Conservation (phyloP, 169 alveolate genomes). For the Besnoitia besnoiti region DNA sequence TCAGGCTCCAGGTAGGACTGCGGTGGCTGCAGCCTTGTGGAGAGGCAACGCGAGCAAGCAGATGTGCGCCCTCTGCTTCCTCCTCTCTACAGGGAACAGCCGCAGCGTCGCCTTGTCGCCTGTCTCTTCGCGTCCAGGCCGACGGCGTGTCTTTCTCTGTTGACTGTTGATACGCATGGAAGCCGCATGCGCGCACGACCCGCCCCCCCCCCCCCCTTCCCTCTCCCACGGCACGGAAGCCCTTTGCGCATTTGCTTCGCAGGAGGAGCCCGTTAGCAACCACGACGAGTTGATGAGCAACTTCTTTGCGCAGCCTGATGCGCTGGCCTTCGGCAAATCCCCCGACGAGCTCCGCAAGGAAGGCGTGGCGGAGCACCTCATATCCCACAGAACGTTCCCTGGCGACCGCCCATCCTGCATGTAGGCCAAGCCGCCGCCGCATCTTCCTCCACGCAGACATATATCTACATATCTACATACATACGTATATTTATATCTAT, state of each 20-base stretch:
- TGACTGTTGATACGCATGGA: no score
- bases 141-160: no score
- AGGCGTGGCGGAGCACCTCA: constrained; percentile 81
- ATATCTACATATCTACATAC: no score
- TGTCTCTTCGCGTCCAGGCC: not conserved
- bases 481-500: not conserved
- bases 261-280: constrained; percentile 73
- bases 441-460: no score
- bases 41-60: no score
- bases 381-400: constrained; percentile 92
- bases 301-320: constrained; percentile 99
- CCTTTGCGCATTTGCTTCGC: no score
- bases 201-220: no score
- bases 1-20: constrained; percentile 64
- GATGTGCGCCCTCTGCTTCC: not conserved
- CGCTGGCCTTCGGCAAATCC: constrained; percentile 92
- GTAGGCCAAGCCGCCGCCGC: not conserved
- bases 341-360: constrained; percentile 58
- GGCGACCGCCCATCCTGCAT: constrained; percentile 95
- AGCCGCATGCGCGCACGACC: no score
- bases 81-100: not conserved
- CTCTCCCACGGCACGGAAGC: no score
- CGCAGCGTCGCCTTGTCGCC: no score
- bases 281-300: constrained; percentile 98
- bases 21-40: no score